These are phyloP conservation scores for Trametes hirsuta DNA, from an alignment of 1,284 basidiomycete genomes.

Conservation along the genomic window DNA sequence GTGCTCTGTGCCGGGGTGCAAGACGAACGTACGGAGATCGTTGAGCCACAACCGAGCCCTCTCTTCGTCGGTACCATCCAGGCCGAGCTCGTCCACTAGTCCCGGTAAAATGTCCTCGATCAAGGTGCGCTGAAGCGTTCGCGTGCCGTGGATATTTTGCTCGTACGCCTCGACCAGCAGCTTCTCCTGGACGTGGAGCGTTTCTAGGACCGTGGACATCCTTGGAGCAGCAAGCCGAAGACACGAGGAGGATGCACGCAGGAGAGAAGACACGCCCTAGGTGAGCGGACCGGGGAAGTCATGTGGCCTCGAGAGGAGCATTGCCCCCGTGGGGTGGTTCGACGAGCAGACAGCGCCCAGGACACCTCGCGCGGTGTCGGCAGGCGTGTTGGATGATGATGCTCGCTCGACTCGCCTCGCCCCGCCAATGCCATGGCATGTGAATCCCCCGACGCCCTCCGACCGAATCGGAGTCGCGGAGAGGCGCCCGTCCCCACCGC, in stretches of 20 bases:
- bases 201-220: slow-evolving; percentile 19
- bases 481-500: slow-evolving; percentile 8
- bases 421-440: not conserved
- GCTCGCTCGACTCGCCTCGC: not conserved
- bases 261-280: not conserved
- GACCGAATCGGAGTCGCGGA: slow-evolving; percentile 7
- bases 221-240: not conserved
- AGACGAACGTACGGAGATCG: slow-evolving; percentile 45
- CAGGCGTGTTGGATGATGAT: not conserved
- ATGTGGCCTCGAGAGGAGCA: not conserved
- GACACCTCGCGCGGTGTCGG: not conserved
- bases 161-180: slow-evolving; percentile 41
- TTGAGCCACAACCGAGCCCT: slow-evolving; percentile 63
- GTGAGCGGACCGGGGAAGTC: not conserved
- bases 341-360: not conserved
- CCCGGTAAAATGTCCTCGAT: slow-evolving; percentile 60
- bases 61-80: slow-evolving; percentile 47
- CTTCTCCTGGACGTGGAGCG: slow-evolving; percentile 27
- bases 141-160: slow-evolving; percentile 47
- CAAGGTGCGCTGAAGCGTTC: slow-evolving; percentile 51
- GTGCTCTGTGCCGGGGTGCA: not conserved
- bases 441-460: slow-evolving; percentile 3
- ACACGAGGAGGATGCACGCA: not conserved
- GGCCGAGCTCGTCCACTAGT: slow-evolving; percentile 56
- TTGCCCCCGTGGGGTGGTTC: not conserved